Percentiles rank a stretch among this genome's conserved stretches.
phyloP scores from a whole-genome alignment of 2,329 filamentous ascomycete species.

The Epichloe sp. region DNA sequence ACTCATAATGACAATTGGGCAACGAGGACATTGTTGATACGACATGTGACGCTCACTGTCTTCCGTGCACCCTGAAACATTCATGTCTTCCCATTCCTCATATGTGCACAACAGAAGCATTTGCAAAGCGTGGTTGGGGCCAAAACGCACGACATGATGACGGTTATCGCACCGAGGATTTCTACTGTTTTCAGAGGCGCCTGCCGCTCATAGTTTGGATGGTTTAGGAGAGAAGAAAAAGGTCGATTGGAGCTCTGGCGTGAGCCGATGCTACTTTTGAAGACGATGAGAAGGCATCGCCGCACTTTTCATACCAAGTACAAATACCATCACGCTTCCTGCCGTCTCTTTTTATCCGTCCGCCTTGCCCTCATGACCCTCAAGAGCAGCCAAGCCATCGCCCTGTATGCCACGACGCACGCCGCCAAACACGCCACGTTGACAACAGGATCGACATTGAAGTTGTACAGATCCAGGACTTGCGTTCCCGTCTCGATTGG shows the following conservation, averaged over 20 bases:
- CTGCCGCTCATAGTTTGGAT: background rate
- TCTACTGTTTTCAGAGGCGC: constrained; percentile 10
- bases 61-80: too few species aligned
- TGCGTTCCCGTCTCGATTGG: constrained; percentile 53
- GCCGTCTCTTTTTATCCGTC: constrained; percentile 19
- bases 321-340: too few species aligned
- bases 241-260: too few species aligned
- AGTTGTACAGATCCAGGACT: constrained; percentile 52
- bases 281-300: background rate
- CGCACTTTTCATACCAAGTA: too few species aligned
- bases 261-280: too few species aligned
- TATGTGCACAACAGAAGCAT: constrained; percentile 11
- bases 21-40: too few species aligned
- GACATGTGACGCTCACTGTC: too few species aligned
- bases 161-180: constrained; percentile 19
- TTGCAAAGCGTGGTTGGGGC: constrained; percentile 43
- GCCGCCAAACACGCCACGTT: constrained; percentile 51
- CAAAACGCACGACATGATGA: constrained; percentile 18
- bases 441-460: constrained; percentile 46
- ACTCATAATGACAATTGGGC: too few species aligned
- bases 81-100: too few species aligned
- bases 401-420: constrained; percentile 50
- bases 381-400: constrained; percentile 48
- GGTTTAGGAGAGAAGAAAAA: too few species aligned
- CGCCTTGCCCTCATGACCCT: constrained; percentile 41